Evolutionary conservation across 805 yeast genomes (phyloP), one percentile per base, ranked within the genome.

Genomic region (Lachancea sp.): DNA sequence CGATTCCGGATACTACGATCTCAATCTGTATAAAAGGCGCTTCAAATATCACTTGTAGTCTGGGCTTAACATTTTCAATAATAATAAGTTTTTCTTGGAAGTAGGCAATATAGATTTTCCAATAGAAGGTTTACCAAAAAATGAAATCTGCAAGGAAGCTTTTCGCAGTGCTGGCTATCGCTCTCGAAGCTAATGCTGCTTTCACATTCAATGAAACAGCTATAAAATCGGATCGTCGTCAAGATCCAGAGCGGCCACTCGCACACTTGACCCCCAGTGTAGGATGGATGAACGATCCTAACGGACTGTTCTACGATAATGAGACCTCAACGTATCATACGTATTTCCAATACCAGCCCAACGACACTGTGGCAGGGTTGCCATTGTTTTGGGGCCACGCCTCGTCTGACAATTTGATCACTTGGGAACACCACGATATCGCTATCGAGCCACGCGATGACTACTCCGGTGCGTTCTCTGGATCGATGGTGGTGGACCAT

Each of bases 221-320:
- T 22, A 8, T 22, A 6, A 8, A 4, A 8, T 22, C 25, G 8
- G 8, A 22, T 22, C 25, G 25, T 22, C 4, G 8, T 22, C 25
- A 27, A 10, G 42, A 17, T 10, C 22, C 42, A 6, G 31, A 48
- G 17, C 51, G 54, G 31, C 58, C 59, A 3, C 40, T 51, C 19
- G 38, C 57, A 29, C 73, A 70, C 48, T 60, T 55, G 35, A 54
- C 72, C 2, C 72, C 74, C 1, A 46, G 52, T 6, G 37, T 43
- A 6, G 68, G 68, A 5, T 70, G 70, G 65, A 63, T 70, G 70
- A 70, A 70, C 50, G 74, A 70, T 49, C 74, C 74, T n/a, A 69
- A 69, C 47, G 74, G 74, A 6, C 50, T 68, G 38, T 58, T 65
- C 50, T 68, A 59, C 47, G 68, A 66, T 49, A 49, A 52, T 9